Evolutionary conservation across 345 rosid species (phyloP).

Genomic region (Eucalyptus grandis): DNA sequence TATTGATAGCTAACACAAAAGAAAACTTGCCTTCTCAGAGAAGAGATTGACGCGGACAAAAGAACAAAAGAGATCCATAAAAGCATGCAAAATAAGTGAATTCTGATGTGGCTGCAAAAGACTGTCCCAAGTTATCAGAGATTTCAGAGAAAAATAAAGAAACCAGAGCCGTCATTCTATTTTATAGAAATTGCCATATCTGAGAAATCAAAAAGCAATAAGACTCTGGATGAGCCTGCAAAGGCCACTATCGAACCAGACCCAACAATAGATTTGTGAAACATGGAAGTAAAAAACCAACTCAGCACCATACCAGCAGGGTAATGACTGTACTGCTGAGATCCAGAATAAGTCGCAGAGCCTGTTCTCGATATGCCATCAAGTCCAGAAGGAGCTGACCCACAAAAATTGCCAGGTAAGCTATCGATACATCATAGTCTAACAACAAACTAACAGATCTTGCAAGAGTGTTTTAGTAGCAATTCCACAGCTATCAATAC

Average conservation of each 20-base stretch:
- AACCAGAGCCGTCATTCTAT: not conserved
- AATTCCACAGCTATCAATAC: not conserved
- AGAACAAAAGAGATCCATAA: slow-evolving; percentile 98
- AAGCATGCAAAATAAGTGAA: slow-evolving; percentile 90
- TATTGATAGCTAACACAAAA: not conserved
- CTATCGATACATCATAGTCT: not conserved
- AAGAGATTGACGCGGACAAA: slow-evolving; percentile 91
- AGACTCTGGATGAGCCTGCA: not conserved
- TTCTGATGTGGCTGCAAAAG: slow-evolving; percentile 99
- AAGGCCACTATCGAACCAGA: not conserved
- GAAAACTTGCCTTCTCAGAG: slow-evolving; percentile 78
- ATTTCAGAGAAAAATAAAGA: slow-evolving; percentile 6
- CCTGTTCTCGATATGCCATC: slow-evolving; percentile 98
- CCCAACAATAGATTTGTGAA: not conserved
- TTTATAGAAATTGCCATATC: not conserved
- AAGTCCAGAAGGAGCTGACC: slow-evolving; percentile 82
- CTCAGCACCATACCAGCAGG: slow-evolving; percentile 66
- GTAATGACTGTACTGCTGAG: slow-evolving; percentile 97
- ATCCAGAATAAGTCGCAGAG: slow-evolving; percentile 90
- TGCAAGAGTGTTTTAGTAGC: not conserved
- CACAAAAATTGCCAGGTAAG: not conserved
- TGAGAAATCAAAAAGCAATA: not conserved
- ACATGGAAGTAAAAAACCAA: not conserved
- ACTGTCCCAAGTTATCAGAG: slow-evolving; percentile 52
- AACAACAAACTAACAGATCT: not conserved